Evolutionary conservation across 495 filamentous ascomycete species (phyloP), one percentile per base, ranked within the genome.

Genomic region (Penicillium cosmopolitanum): DNA sequence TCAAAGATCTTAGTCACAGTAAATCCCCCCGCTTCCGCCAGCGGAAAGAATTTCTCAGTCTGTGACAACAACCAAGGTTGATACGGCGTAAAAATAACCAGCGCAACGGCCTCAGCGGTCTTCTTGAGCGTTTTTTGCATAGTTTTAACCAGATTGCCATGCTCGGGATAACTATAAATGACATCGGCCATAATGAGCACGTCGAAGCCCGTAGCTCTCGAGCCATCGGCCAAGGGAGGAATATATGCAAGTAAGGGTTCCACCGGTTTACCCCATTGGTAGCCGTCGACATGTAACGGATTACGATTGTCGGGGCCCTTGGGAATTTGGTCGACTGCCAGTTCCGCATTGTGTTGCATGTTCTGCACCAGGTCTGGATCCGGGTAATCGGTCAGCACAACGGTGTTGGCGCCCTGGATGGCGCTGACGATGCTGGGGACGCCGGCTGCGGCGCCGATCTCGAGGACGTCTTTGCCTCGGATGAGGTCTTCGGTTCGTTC

Each of bases 1-100:
- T 97, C 90, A 50, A 93, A 76, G 28, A 96, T 79, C 79, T 93
- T 90, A 55, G 83, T 85, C 12, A 96, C 92, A 4, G 60, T 68
- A 57, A 96, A 90, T 0, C 92, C 92, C 43, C 67, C 75, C 55
- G 84, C 78, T 57, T 84, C 76, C 3, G 87, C 89, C 47, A 90
- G 64, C 23, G 91, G 87, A 66, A 98, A 96, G 76, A 98, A 97
- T 6, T 78, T 82, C 68, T 97, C 78, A 63, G 96, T 95, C 72
- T 89, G 87, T 54, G 90, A 82, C 60, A 89, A 77, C 63, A 97
- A 74, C 93, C 93, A 97, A 2, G 94, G 93, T 60, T 95, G 80
- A 76, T 98, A 96, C 2, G 90, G 91, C 0, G 92, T 96, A 72
- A 98, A 98, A 65, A 96, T 95, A 13, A 97, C 93, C 63, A 92